Percentiles rank a stretch among this genome's conserved stretches.
These are phyloP conservation scores for Nasturtium officinale DNA, from an alignment of 345 rosid genomes.

Conservation along the genomic window DNA sequence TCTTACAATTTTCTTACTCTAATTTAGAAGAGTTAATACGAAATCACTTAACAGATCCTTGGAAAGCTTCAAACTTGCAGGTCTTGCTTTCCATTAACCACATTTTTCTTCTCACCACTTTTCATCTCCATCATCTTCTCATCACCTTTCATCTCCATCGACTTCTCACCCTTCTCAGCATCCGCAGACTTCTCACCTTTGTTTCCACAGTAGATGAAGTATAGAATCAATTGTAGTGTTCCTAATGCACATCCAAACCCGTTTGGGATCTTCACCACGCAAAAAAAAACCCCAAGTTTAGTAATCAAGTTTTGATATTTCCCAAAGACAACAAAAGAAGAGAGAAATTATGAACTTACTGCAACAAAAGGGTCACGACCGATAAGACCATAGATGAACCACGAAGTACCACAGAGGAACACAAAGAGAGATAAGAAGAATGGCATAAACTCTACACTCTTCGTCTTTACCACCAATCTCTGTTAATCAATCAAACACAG, in stretches of 20 bases:
- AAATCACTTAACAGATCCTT: conserved; percentile 7
- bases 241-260: conserved; percentile 90
- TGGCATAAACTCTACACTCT: conserved; percentile 98
- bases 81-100: conserved; percentile 41
- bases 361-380: conserved; percentile 85
- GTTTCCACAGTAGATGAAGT: conserved; percentile 69
- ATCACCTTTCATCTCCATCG: conserved; percentile 44
- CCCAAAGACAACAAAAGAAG: not conserved
- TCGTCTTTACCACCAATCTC: conserved; percentile 88
- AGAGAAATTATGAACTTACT: conserved; percentile 48
- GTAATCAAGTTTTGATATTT: not conserved
- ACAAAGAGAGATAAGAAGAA: conserved; percentile 90
- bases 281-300: not conserved
- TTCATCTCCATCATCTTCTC: conserved; percentile 50
- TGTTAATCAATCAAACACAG: conserved; percentile 31
- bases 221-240: conserved; percentile 69
- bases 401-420: conserved; percentile 93
- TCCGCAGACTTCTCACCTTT: conserved; percentile 44
- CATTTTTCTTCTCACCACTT: conserved; percentile 31
- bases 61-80: conserved; percentile 42
- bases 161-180: conserved; percentile 36
- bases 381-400: conserved; percentile 87
- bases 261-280: conserved; percentile 69
- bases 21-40: conserved; percentile 21
- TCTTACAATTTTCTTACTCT: conserved; percentile 34